Percentiles rank a stretch among this genome's conserved stretches.
Evolutionary conservation across 2,329 filamentous ascomycete species (phyloP).

Genomic region (Monascus ruber): DNA sequence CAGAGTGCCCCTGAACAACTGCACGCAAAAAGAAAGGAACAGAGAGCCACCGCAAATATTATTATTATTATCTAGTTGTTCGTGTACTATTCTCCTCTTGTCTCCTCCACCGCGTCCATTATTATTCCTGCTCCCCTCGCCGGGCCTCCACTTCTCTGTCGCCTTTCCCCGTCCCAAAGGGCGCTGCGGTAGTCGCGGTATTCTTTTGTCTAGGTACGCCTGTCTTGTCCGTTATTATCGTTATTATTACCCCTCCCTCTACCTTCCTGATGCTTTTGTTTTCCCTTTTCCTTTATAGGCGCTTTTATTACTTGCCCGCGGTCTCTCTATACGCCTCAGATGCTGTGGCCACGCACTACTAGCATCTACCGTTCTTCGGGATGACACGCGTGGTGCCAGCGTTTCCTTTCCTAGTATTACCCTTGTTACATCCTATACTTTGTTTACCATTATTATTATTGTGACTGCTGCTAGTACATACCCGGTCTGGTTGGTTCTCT

Average conservation of each 20-base stretch:
- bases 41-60: no score
- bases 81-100: slow-evolving; percentile 3
- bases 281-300: slow-evolving; percentile 3
- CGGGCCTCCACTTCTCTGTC: slow-evolving; percentile 16
- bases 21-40: no score
- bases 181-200: slow-evolving; percentile 8
- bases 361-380: slow-evolving; percentile 10
- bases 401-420: neutral
- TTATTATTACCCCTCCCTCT: slow-evolving; percentile 5
- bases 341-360: slow-evolving; percentile 18
- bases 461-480: neutral
- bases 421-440: slow-evolving; percentile 3
- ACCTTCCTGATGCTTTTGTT: slow-evolving; percentile 6
- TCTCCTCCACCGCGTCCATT: slow-evolving; percentile 12
- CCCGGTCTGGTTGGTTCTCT: neutral
- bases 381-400: slow-evolving; percentile 10
- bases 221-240: neutral
- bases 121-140: slow-evolving; percentile 13
- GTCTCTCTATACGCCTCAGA: slow-evolving; percentile 8
- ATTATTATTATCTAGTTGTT: slow-evolving; percentile 2
- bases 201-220: slow-evolving; percentile 5
- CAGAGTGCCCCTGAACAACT: no score
- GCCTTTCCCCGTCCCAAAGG: slow-evolving; percentile 7
- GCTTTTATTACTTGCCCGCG: slow-evolving; percentile 1
- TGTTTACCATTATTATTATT: slow-evolving; percentile 2